Evolutionary conservation across 2,329 filamentous ascomycete species (phyloP).

Genomic region (Metarhizium robertsii): DNA sequence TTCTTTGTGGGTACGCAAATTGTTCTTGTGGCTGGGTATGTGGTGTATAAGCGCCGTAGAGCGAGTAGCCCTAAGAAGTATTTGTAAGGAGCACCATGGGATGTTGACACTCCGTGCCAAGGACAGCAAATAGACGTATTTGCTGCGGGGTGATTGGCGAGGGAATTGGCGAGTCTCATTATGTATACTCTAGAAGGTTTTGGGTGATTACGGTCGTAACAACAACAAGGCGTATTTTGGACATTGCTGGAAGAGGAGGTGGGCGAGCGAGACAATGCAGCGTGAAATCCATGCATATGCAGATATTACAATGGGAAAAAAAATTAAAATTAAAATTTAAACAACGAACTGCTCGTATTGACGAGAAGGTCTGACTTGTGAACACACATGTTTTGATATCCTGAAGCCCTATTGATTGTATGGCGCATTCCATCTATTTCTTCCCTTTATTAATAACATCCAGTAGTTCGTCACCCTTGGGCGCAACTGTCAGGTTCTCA

Average conservation of each 20-base stretch:
- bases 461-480: conserved; percentile 65
- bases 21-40: conserved; percentile 57
- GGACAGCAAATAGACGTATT: neutral
- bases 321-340: too few relatives aligned
- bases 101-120: neutral
- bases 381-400: neutral
- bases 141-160: neutral
- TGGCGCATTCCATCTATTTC: neutral
- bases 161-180: neutral
- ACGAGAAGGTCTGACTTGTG: neutral
- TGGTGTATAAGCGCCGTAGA: conserved; percentile 72
- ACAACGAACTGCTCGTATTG: too few relatives aligned
- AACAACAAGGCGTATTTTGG: neutral
- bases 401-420: neutral
- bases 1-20: conserved; percentile 68
- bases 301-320: too few relatives aligned
- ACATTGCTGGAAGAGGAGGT: neutral
- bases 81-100: conserved; percentile 42
- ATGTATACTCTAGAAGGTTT: neutral
- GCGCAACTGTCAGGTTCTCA: conserved; percentile 75
- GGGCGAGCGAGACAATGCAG: neutral
- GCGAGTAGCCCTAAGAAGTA: conserved; percentile 83
- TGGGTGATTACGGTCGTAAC: neutral
- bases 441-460: conserved; percentile 42
- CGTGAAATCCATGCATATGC: too few relatives aligned